Conservation (phyloP, 1,284 basidiomycete species). For the Xerocomus nothofagi region DNA sequence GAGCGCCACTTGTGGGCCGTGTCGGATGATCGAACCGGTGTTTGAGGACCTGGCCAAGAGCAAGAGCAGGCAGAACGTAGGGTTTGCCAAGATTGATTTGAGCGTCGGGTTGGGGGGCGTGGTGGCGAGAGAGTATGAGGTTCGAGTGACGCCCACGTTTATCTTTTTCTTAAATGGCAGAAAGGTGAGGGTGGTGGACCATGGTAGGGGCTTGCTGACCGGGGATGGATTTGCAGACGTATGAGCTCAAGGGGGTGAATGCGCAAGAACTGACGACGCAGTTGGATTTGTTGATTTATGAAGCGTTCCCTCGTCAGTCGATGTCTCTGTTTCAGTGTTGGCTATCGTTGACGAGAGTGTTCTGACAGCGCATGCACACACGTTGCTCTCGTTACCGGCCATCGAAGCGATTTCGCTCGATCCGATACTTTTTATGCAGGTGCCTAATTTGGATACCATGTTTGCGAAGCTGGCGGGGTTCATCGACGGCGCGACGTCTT, state of each 20-base stretch:
- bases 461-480: slow-evolving; percentile 63
- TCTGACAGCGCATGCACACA: slow-evolving; percentile 73
- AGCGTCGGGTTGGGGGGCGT: slow-evolving; percentile 60
- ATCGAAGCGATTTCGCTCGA: slow-evolving; percentile 66
- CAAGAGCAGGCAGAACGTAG: slow-evolving; percentile 46
- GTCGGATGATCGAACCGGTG: slow-evolving; percentile 61
- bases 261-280: slow-evolving; percentile 64
- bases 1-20: slow-evolving; percentile 62
- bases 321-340: slow-evolving; percentile 11
- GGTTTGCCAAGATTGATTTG: slow-evolving; percentile 82
- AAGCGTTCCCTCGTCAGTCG: slow-evolving; percentile 76
- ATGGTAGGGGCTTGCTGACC: slow-evolving; percentile 12
- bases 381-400: slow-evolving; percentile 57
- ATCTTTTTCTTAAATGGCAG: slow-evolving; percentile 78
- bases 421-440: slow-evolving; percentile 75
- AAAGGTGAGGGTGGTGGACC: slow-evolving; percentile 49
- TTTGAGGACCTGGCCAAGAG: slow-evolving; percentile 54
- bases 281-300: slow-evolving; percentile 69
- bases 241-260: slow-evolving; percentile 77
- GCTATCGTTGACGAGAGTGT: slow-evolving; percentile 8
- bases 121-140: slow-evolving; percentile 63
- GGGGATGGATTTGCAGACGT: slow-evolving; percentile 42
- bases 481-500: slow-evolving; percentile 47
- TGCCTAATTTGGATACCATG: slow-evolving; percentile 68
- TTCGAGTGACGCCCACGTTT: slow-evolving; percentile 85